A percentile compares a stretch with the other conserved stretches of the same genome.
These are phyloP conservation scores for Picea mariana DNA, from an alignment of 83 land plant species.

Conservation along the genomic window DNA sequence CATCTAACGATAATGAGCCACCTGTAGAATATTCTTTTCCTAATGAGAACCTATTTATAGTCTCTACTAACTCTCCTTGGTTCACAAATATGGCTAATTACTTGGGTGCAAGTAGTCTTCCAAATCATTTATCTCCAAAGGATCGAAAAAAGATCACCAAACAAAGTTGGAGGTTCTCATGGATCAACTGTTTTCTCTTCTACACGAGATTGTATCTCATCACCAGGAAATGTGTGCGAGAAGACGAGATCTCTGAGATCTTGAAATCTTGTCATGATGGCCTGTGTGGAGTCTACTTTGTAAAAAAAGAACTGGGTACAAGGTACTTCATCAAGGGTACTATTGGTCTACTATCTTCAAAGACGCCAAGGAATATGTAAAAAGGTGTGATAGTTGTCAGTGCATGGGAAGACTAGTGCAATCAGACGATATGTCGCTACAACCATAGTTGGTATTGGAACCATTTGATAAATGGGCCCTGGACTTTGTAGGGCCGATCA, in stretches of 20 bases:
- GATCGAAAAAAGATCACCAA: too few relatives aligned
- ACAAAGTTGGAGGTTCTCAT: background rate
- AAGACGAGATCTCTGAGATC: too few relatives aligned
- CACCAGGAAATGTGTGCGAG: too few relatives aligned
- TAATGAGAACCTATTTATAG: background rate
- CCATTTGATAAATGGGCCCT: too few relatives aligned
- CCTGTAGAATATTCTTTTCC: background rate
- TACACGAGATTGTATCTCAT: too few relatives aligned
- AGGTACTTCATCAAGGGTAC: background rate
- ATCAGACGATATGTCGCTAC: background rate
- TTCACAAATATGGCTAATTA: background rate
- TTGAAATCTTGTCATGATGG: too few relatives aligned
- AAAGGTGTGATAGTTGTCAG: background rate
- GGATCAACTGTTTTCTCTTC: background rate
- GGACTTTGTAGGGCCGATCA: background rate
- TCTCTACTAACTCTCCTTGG: background rate
- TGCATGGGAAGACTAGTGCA: background rate
- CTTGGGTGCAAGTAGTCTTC: background rate
- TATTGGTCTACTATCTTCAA: background rate
- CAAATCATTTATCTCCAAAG: background rate
- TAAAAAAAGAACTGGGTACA: background rate
- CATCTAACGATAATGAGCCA: background rate
- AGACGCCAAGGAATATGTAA: background rate
- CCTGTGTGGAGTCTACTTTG: background rate
- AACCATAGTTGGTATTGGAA: background rate